Evolutionary conservation across 2,329 filamentous ascomycete genomes (phyloP), one percentile per base, ranked within the genome.

Genomic region (Nectriaceae sp.): DNA sequence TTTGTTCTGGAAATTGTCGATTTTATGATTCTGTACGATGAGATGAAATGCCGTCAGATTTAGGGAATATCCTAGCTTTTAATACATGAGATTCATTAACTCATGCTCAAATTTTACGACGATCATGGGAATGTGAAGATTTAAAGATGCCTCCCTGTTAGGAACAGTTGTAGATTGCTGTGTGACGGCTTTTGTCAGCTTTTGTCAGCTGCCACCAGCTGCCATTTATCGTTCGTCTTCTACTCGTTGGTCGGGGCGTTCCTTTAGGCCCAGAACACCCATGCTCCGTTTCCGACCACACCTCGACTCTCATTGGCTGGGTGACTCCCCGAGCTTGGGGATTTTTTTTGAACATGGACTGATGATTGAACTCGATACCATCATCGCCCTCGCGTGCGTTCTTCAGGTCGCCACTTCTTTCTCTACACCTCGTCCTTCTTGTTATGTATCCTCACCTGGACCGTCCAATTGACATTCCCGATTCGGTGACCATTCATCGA

Each of bases 341-440:
- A 42, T 46, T 49, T 52, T 52, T 51, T 52, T 47, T 40, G 50
- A 44, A 50, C 24, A 50, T 59, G 37, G 44, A 41, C 56, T 57
- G 56, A 59, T 57, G 15, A 21, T 39, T 52, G 44, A 50, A 50
- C 35, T 49, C 41, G 36, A 29, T 35, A 20, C 21, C 18, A 36
- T 21, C 41, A 39, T 39, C 10, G 33, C 10, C 33, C 11, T 37
- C 33, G 10, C 33, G 16, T 11, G 10, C 16, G 16, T 37, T 18
- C 18, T 6, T 16, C 10, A 18, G 11, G 6, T 37, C 16, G 33
- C 33, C 16, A 18, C 33, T 18, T 11, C 37, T 20, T 20, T n/a
- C 37, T 39, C 37, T 6, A 11, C 16, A 8, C 37, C 16, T 39
- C 19, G 33, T n/a, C 33, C 18, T n/a, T 18, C 37, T 21, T 39